These are phyloP conservation scores for Lachancea dasiensis DNA, from an alignment of 805 yeast genomes.

Conservation along the genomic window DNA sequence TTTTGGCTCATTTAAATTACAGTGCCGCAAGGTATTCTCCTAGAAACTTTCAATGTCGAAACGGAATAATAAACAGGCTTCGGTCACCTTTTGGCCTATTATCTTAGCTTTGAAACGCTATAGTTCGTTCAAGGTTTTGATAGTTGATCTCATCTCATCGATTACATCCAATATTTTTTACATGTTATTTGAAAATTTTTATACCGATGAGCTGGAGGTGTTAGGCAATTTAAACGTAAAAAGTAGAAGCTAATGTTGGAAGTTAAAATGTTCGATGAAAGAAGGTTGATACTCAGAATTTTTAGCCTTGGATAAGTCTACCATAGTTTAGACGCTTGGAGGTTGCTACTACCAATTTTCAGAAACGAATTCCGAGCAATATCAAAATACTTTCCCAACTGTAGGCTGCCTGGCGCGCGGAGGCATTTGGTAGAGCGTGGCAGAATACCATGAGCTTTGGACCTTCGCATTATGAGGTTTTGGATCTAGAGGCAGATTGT, in stretches of 20 bases:
- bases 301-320: neutral
- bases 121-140: neutral
- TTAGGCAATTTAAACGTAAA: neutral
- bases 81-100: no score
- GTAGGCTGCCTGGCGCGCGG: no score
- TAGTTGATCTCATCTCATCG: constrained; percentile 5
- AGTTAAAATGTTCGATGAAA: no score
- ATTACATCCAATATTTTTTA: constrained; percentile 1
- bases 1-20: constrained; percentile 19
- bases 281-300: neutral
- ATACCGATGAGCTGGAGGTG: constrained; percentile 4
- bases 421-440: no score
- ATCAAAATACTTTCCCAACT: neutral
- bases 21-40: neutral
- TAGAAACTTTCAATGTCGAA: no score
- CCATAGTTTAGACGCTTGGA: no score
- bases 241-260: no score
- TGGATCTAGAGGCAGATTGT: constrained; percentile 44
- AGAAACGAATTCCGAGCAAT: neutral
- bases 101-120: no score
- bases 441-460: no score
- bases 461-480: constrained; percentile 46
- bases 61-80: no score
- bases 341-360: no score
- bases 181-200: neutral